These are phyloP conservation scores for Pseudogymnoascus sp. DNA, from an alignment of 2,329 filamentous ascomycete genomes.

Conservation along the genomic window DNA sequence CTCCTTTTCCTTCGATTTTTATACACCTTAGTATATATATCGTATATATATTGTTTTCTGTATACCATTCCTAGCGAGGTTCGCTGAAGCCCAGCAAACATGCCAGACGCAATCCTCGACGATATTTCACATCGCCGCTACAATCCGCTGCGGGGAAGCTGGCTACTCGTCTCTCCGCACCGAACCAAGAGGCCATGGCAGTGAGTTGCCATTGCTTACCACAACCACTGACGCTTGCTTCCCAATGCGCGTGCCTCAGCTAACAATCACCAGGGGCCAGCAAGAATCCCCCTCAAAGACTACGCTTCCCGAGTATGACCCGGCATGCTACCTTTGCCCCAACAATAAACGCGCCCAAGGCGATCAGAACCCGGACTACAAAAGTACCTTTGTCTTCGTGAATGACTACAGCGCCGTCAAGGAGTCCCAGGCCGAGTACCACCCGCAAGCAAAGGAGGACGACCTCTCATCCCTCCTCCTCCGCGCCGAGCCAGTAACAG, in stretches of 20 bases:
- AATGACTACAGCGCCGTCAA: constrained; percentile 98
- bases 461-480: constrained; percentile 70
- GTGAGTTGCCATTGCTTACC: constrained; percentile 42
- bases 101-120: constrained; percentile 73
- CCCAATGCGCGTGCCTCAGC: not conserved
- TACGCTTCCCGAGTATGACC: constrained; percentile 71
- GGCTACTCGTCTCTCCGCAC: constrained; percentile 92
- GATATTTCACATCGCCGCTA: constrained; percentile 95
- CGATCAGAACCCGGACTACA: constrained; percentile 77
- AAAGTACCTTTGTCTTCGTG: constrained; percentile 84
- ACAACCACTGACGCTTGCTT: not conserved
- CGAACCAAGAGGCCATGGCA: constrained; percentile 97
- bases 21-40: not conserved
- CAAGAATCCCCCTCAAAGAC: constrained; percentile 64
- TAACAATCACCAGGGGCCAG: constrained; percentile 51
- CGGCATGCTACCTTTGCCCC: constrained; percentile 87
- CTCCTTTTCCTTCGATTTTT: not conserved
- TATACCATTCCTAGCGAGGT: not conserved
- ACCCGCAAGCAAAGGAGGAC: constrained; percentile 25
- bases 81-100: constrained; percentile 30
- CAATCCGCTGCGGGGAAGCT: constrained; percentile 82
- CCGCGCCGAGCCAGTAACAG: constrained; percentile 76
- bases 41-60: not conserved
- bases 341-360: constrained; percentile 83
- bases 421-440: constrained; percentile 79